phyloP scores from a whole-genome alignment of 2,329 filamentous ascomycete genomes.

The Aspergillus uvarum region DNA sequence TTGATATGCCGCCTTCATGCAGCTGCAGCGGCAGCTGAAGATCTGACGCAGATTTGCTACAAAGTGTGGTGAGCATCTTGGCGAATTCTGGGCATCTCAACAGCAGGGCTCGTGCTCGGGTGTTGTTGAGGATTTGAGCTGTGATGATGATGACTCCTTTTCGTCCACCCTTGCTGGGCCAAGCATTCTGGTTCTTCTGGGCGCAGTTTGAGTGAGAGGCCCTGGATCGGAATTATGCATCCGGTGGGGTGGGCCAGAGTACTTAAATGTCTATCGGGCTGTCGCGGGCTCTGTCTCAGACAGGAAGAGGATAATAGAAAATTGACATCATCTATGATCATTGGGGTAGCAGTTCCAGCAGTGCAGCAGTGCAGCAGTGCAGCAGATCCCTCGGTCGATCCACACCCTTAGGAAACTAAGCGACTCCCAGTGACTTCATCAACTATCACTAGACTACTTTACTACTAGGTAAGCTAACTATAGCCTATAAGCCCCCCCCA shows the following conservation, averaged over 20 bases:
- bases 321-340: constrained; percentile 14
- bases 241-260: neutral
- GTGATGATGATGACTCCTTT: neutral
- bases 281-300: neutral
- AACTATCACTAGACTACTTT: too few species aligned
- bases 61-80: neutral
- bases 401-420: neutral
- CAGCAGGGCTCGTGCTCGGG: neutral
- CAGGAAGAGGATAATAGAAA: neutral
- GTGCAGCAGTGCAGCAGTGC: neutral
- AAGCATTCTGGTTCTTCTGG: constrained; percentile 21
- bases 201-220: neutral
- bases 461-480: neutral
- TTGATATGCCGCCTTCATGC: neutral
- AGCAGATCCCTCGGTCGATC: constrained; percentile 10
- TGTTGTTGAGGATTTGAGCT: neutral
- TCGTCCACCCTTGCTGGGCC: constrained; percentile 19
- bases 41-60: neutral
- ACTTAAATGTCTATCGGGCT: neutral
- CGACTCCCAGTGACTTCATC: constrained; percentile 12
- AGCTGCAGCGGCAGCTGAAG: neutral
- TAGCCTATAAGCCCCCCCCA: too few species aligned
- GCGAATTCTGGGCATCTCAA: neutral
- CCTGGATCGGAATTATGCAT: neutral
- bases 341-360: neutral